Evolutionary conservation across 1,284 basidiomycete species (phyloP).

Genomic region (Jaminaea rosea): DNA sequence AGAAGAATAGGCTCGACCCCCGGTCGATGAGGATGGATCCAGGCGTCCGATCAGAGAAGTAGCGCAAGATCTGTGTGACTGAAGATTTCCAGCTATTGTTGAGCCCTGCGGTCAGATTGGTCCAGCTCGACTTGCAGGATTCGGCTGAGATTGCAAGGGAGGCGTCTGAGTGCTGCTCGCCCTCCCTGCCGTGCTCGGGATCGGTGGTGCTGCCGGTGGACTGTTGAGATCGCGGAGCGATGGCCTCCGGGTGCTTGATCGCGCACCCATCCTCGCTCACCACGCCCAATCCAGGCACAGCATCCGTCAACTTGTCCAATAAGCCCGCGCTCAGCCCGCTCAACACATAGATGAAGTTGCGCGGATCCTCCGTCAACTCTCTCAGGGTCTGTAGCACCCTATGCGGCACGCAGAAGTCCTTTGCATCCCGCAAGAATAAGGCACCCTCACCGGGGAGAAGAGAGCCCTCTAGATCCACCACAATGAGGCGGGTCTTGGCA

Average conservation of each 20-base stretch:
- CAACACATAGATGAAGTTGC: conserved; percentile 71
- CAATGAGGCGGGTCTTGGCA: conserved; percentile 57
- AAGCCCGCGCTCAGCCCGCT: conserved; percentile 64
- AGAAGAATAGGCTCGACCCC: conserved; percentile 65
- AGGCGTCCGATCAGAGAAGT: conserved; percentile 81
- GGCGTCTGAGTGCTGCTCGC: too few relatives aligned
- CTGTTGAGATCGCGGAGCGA: too few relatives aligned
- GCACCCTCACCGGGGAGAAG: conserved; percentile 51
- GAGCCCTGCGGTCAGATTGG: conserved; percentile 67
- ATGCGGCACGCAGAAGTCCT: conserved; percentile 53
- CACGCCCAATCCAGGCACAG: conserved; percentile 64
- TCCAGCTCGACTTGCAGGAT: conserved; percentile 55
- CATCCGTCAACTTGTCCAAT: conserved; percentile 58
- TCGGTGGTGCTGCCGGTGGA: conserved; percentile 43
- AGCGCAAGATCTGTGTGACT: conserved; percentile 61
- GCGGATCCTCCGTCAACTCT: conserved; percentile 57
- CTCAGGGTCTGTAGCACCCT: conserved; percentile 57
- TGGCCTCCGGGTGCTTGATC: conserved; percentile 59
- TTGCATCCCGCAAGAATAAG: background rate
- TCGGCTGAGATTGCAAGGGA: too few relatives aligned
- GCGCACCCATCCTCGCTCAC: conserved; percentile 81
- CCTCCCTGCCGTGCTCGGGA: conserved; percentile 11
- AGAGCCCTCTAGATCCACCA: conserved; percentile 72
- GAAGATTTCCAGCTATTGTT: conserved; percentile 69
- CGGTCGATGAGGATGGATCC: conserved; percentile 74